These are phyloP conservation scores for Camelina sativa DNA, from an alignment of 345 rosid genomes.

Conservation along the genomic window DNA sequence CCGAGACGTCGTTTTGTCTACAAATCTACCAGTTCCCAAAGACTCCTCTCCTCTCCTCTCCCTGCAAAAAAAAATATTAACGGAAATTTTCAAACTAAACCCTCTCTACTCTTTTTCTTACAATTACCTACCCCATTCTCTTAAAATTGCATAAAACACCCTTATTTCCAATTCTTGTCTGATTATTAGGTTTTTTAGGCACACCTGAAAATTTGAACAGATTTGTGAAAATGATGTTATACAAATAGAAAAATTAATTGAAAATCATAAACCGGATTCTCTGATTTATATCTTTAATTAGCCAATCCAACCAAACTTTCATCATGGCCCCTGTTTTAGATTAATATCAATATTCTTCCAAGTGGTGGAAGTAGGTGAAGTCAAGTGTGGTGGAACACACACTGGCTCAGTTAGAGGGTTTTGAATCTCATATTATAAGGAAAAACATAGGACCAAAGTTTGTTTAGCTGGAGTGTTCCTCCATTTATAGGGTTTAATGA, in stretches of 20 bases:
- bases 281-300: too few relatives aligned
- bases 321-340: neutral
- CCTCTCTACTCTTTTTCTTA: constrained; percentile 11
- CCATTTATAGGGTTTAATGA: neutral
- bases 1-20: constrained; percentile 45
- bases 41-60: neutral
- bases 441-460: neutral
- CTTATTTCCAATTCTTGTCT: neutral
- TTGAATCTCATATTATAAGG: neutral
- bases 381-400: neutral
- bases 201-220: neutral
- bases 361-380: constrained; percentile 14
- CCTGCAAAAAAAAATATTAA: neutral
- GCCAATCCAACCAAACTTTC: neutral
- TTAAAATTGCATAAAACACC: neutral
- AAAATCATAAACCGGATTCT: neutral
- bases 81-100: constrained; percentile 25
- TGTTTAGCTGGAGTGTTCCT: neutral
- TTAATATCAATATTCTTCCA: neutral
- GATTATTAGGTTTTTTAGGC: neutral
- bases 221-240: neutral
- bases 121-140: neutral
- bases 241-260: neutral
- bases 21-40: constrained; percentile 34
- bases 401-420: neutral